Evolutionary conservation across 768 basidiomycete species (phyloP), one percentile per base, ranked within the genome.

Genomic region (Amanita subjunquillea): DNA sequence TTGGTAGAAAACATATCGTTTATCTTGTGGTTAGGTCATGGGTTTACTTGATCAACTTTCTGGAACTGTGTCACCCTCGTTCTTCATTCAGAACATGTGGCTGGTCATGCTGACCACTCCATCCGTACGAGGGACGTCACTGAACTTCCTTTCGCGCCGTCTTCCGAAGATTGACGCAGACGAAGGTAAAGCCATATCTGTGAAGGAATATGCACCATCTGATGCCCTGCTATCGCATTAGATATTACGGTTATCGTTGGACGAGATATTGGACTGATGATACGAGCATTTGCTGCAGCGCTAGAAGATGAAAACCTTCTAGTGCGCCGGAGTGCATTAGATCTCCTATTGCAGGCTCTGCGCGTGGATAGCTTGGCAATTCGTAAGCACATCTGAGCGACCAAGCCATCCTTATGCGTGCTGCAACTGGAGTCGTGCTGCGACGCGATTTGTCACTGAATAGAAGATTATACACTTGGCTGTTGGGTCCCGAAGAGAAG

Each of bases 1-100:
- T 59, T 40, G 51, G 45, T 44, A 44, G 38, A 51, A 25, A 20
- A 17, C 39, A 57, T 29, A 43, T 50, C 20, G 37, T 43, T 25
- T 22, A 42, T 38, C 29, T 36, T 43, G 23, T n/a, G 17, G 48
- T 36, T 56, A 91, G 89, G 91, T 95, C 32, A 65, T 97, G 30
- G 71, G 72, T 46, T 67, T 99, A 13, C 73, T 98, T 50, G 89
- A 93, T 65, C 77, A 79, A 32, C 67, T 98, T 1, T 90, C 93
- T 2, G 83, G 81, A 42, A 85, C 90, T 0, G 86, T 97, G 15
- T 85, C 90, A 3, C 81, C 80, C 0, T 78, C 88, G 0, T 95
- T 96, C 71, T 97, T 97, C 73, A 80, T 95, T 62, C 93, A 97
- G 66, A 97, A 93, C 57, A 74, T 98, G 34, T 97, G 94, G 88